Evolutionary conservation across 192 early-diverging fungal genomes (phyloP).

Genomic region (Coemansia interrupta): DNA sequence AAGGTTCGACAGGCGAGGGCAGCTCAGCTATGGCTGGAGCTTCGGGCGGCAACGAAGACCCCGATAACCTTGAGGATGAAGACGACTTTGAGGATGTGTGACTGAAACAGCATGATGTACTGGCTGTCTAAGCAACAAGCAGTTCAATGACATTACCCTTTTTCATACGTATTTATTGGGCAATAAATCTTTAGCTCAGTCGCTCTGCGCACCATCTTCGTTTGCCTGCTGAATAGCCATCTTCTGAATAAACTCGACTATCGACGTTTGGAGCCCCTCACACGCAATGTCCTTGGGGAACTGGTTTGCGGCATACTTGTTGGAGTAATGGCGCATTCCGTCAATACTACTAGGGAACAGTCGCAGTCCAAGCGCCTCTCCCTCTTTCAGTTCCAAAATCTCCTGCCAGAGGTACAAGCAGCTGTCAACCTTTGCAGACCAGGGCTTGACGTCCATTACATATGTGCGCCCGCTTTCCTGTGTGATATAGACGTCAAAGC

Average conservation of each 20-base stretch:
- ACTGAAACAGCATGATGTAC: neutral
- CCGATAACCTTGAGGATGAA: slow-evolving; percentile 37
- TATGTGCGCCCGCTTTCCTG: slow-evolving; percentile 59
- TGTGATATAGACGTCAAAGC: slow-evolving; percentile 87
- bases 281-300: slow-evolving; percentile 45
- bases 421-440: slow-evolving; percentile 71
- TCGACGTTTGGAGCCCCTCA: slow-evolving; percentile 23
- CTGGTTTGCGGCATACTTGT: slow-evolving; percentile 41
- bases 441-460: slow-evolving; percentile 93
- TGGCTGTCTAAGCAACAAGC: neutral
- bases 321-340: slow-evolving; percentile 33
- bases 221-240: slow-evolving; percentile 8
- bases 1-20: slow-evolving; percentile 3
- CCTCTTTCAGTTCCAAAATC: slow-evolving; percentile 9
- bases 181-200: too few species aligned
- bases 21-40: neutral
- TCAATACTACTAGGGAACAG: slow-evolving; percentile 44
- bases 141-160: neutral
- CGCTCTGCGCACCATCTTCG: slow-evolving; percentile 6
- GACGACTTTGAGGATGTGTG: slow-evolving; percentile 55
- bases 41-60: slow-evolving; percentile 16
- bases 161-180: neutral
- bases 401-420: slow-evolving; percentile 84
- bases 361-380: slow-evolving; percentile 20
- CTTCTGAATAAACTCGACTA: slow-evolving; percentile 29